Evolutionary conservation across 2,329 filamentous ascomycete genomes (phyloP).

Genomic region (Diaporthe vexans): DNA sequence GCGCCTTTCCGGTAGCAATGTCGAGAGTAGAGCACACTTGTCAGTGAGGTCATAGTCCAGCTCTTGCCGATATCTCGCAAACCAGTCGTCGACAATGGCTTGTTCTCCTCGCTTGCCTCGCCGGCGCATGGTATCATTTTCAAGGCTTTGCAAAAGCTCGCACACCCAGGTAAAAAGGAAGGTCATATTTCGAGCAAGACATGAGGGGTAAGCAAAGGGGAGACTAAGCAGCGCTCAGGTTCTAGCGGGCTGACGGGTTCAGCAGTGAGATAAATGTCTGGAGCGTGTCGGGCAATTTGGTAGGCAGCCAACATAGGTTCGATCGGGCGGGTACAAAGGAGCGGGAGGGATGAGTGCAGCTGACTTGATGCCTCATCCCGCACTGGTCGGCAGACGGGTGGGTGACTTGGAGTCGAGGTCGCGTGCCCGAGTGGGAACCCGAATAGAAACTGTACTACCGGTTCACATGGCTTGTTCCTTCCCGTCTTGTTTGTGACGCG

Average conservation of each 20-base stretch:
- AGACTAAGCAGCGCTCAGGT: background rate
- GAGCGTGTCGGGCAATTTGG: background rate
- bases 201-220: background rate
- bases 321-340: background rate
- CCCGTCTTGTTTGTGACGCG: constrained; percentile 27
- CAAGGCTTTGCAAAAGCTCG: constrained; percentile 78
- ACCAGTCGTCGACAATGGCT: constrained; percentile 74
- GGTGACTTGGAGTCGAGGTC: constrained; percentile 27
- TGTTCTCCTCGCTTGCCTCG: constrained; percentile 50
- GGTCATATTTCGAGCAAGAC: constrained; percentile 61
- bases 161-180: constrained; percentile 80
- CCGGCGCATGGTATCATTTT: constrained; percentile 57
- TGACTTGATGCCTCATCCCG: constrained; percentile 8
- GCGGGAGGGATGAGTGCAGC: constrained; percentile 13
- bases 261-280: background rate
- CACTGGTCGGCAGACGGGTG: background rate
- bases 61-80: constrained; percentile 69
- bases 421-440: constrained; percentile 4
- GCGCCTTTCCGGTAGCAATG: constrained; percentile 81
- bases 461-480: constrained; percentile 19
- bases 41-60: constrained; percentile 71
- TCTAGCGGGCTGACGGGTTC: background rate
- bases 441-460: background rate
- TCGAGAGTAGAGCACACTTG: constrained; percentile 77
- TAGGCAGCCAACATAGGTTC: constrained; percentile 26